These are phyloP conservation scores for Cerrena zonata DNA, from an alignment of 1,284 basidiomycete species.

Conservation along the genomic window DNA sequence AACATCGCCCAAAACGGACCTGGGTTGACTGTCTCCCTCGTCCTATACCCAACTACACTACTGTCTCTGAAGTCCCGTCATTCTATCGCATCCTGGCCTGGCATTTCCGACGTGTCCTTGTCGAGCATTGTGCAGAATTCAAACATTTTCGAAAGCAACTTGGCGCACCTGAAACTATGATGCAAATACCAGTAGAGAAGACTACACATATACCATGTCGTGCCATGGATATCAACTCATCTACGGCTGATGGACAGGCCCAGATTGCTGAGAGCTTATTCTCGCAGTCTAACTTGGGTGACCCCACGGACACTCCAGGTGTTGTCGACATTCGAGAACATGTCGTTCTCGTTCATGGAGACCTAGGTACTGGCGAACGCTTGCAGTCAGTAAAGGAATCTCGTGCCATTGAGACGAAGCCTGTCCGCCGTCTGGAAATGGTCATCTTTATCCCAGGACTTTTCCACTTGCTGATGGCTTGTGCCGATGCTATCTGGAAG, in stretches of 20 bases:
- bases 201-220: constrained; percentile 22
- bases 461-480: neutral
- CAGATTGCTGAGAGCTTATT: constrained; percentile 21
- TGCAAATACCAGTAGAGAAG: constrained; percentile 25
- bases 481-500: constrained; percentile 1
- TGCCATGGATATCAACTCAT: constrained; percentile 24
- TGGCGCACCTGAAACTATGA: constrained; percentile 22
- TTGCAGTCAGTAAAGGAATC: constrained; percentile 6
- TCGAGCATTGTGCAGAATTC: constrained; percentile 24
- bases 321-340: constrained; percentile 13
- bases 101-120: constrained; percentile 21
- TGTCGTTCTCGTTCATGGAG: constrained; percentile 23
- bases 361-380: constrained; percentile 21
- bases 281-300: constrained; percentile 24
- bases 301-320: constrained; percentile 7
- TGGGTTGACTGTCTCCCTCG: neutral
- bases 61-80: constrained; percentile 16
- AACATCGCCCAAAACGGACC: neutral
- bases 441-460: neutral
- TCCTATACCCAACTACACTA: constrained; percentile 10
- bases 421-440: neutral
- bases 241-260: constrained; percentile 21
- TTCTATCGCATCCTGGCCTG: no score
- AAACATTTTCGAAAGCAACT: constrained; percentile 12
- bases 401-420: neutral